These are phyloP conservation scores for Coemansia sp. DNA, from an alignment of 192 early-diverging fungal species.

Conservation along the genomic window DNA sequence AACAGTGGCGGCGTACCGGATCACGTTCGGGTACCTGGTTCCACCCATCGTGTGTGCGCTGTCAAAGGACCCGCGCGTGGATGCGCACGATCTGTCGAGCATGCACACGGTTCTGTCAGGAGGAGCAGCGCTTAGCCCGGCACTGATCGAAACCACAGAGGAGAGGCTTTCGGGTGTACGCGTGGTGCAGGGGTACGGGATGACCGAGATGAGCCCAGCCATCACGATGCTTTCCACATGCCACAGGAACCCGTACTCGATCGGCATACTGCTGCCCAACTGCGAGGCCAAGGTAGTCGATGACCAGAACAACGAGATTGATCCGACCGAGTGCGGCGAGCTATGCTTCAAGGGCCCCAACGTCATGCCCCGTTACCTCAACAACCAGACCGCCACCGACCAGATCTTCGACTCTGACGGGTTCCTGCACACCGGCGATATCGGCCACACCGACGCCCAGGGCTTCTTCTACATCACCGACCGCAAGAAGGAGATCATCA, in stretches of 20 bases:
- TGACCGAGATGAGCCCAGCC: slow-evolving; percentile 61
- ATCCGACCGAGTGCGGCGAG: slow-evolving; percentile 78
- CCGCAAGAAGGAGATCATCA: slow-evolving; percentile 89
- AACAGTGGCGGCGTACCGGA: slow-evolving; percentile 65
- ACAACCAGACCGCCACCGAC: slow-evolving; percentile 72
- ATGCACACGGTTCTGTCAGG: slow-evolving; percentile 68
- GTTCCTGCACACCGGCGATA: slow-evolving; percentile 83
- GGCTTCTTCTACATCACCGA: slow-evolving; percentile 69
- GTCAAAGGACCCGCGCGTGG: slow-evolving; percentile 75
- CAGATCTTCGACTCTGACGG: slow-evolving; percentile 73
- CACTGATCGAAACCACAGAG: slow-evolving; percentile 60
- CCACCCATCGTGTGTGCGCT: slow-evolving; percentile 70
- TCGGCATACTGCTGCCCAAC: slow-evolving; percentile 72
- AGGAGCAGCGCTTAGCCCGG: slow-evolving; percentile 74
- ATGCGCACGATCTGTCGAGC: slow-evolving; percentile 66
- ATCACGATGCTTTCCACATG: slow-evolving; percentile 45
- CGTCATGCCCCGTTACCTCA: slow-evolving; percentile 84
- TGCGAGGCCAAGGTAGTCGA: slow-evolving; percentile 75
- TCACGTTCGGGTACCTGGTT: slow-evolving; percentile 66
- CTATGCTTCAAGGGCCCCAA: slow-evolving; percentile 87
- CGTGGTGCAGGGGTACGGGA: slow-evolving; percentile 66
- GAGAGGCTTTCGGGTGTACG: slow-evolving; percentile 39
- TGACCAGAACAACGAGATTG: slow-evolving; percentile 63
- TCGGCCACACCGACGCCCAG: slow-evolving; percentile 65
- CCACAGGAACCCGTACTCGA: slow-evolving; percentile 53